These are phyloP conservation scores for Aspergillus ruber DNA, from an alignment of 2,329 filamentous ascomycete genomes.

Conservation along the genomic window DNA sequence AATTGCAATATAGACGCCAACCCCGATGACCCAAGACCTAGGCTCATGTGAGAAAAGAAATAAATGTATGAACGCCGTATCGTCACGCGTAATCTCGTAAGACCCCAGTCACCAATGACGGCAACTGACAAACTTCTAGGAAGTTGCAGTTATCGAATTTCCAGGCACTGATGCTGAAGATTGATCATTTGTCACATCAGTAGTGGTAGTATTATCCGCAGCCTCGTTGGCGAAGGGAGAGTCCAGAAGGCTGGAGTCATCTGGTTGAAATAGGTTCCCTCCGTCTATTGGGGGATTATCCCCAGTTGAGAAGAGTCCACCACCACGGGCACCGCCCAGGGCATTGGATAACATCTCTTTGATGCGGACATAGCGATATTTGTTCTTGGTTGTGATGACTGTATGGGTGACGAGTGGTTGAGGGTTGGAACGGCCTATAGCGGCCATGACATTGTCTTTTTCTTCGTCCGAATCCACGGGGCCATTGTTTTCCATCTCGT, in stretches of 20 bases:
- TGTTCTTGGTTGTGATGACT: slow-evolving; percentile 43
- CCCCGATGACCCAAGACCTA: not conserved
- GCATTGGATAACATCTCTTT: slow-evolving; percentile 58
- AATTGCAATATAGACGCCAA: slow-evolving; percentile 1
- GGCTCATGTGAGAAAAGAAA: slow-evolving; percentile 3
- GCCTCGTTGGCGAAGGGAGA: slow-evolving; percentile 19
- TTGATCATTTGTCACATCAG: slow-evolving; percentile 17
- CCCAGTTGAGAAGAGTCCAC: slow-evolving; percentile 39
- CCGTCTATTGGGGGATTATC: slow-evolving; percentile 24
- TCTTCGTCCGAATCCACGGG: slow-evolving; percentile 94
- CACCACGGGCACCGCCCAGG: slow-evolving; percentile 45
- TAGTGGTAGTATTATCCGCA: slow-evolving; percentile 12
- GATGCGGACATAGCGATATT: slow-evolving; percentile 58
- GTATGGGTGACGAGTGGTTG: slow-evolving; percentile 66
- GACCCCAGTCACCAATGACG: not conserved
- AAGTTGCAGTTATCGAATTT: slow-evolving; percentile 15
- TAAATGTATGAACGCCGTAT: slow-evolving; percentile 4
- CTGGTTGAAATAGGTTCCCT: slow-evolving; percentile 28
- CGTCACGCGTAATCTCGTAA: slow-evolving; percentile 4
- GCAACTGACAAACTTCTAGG: slow-evolving; percentile 3
- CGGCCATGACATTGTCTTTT: slow-evolving; percentile 78
- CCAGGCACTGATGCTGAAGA: slow-evolving; percentile 15
- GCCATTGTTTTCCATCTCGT: slow-evolving; percentile 72
- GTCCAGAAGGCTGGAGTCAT: slow-evolving; percentile 15
- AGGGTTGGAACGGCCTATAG: slow-evolving; percentile 67